Percentiles rank a stretch among this genome's conserved stretches.
Evolutionary conservation across 139 green algal species (phyloP).

Genomic region (Haematococcus lacustris): DNA sequence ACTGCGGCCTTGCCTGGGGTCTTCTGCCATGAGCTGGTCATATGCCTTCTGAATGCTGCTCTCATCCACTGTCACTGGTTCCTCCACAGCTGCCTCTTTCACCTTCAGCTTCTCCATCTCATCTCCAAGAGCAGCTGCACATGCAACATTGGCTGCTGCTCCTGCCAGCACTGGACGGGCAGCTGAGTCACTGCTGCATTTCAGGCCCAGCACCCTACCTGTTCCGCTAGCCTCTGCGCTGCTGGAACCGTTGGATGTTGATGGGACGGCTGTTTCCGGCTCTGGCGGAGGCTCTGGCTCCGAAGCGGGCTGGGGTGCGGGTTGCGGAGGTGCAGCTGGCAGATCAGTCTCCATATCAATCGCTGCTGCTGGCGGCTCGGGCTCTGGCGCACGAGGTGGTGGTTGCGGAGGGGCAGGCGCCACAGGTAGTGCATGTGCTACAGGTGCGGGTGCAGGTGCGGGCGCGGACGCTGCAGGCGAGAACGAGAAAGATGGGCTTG

Average conservation of each 20-base stretch:
- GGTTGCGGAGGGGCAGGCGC: not conserved
- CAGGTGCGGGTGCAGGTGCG: conserved; percentile 13
- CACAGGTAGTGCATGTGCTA: conserved; percentile 3
- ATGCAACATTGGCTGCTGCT: conserved; percentile 1
- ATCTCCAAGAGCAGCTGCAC: too few relatives aligned
- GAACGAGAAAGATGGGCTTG: conserved; percentile 30
- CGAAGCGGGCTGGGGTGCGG: too few relatives aligned
- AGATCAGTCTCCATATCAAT: not conserved
- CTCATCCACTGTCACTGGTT: conserved; percentile 37
- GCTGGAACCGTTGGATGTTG: too few relatives aligned
- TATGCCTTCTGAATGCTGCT: conserved; percentile 42
- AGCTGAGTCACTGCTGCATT: not conserved
- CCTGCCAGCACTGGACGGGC: too few relatives aligned
- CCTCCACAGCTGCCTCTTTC: conserved; percentile 25
- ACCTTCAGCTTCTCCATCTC: conserved; percentile 35
- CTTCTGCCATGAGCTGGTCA: conserved; percentile 50
- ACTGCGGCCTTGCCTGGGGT: conserved; percentile 37
- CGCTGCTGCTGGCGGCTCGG: not conserved
- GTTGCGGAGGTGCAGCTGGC: too few relatives aligned
- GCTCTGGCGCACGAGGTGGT: not conserved
- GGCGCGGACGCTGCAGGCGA: conserved; percentile 1
- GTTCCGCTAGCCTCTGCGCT: too few relatives aligned
- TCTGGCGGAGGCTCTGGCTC: too few relatives aligned
- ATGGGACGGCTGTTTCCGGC: too few relatives aligned
- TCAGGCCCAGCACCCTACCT: too few relatives aligned